Percentiles rank a stretch among this genome's conserved stretches.
phyloP scores from a whole-genome alignment of 2,329 filamentous ascomycete species.

The Beauveria brongniartii region DNA sequence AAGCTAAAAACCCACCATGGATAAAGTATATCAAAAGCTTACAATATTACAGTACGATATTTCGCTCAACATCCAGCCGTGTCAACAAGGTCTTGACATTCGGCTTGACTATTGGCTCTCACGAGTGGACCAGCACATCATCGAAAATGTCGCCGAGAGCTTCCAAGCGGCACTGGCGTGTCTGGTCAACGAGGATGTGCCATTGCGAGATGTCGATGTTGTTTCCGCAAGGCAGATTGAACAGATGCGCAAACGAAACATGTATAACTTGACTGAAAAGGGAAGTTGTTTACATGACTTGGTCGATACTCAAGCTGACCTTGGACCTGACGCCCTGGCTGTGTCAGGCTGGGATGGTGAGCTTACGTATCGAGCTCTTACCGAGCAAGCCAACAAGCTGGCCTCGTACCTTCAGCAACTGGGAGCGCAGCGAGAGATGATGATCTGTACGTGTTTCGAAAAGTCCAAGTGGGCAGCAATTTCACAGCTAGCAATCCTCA shows the following conservation, averaged over 20 bases:
- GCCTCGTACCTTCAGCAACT: background rate
- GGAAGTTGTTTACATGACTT: background rate
- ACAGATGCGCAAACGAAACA: background rate
- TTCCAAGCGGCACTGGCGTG: background rate
- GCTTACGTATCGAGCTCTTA: background rate
- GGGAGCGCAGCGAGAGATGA: background rate
- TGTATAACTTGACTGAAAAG: background rate
- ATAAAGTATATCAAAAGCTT: background rate
- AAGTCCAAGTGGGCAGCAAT: constrained; percentile 5
- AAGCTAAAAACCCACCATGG: background rate
- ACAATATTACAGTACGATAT: background rate
- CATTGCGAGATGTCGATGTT: background rate
- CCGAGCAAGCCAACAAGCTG: background rate
- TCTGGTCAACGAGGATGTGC: background rate
- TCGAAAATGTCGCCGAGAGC: background rate
- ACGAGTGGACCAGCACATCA: background rate
- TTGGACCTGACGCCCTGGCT: background rate
- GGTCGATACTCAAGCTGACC: background rate
- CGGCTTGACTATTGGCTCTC: background rate
- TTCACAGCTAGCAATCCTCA: background rate
- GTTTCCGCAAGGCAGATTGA: background rate
- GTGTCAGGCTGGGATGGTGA: background rate
- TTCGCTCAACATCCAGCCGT: background rate
- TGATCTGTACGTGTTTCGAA: background rate
- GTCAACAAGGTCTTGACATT: background rate